Base-by-base conservation (phyloP, 2,329 filamentous ascomycete genomes). In the Exophiala xenobiotica region DNA sequence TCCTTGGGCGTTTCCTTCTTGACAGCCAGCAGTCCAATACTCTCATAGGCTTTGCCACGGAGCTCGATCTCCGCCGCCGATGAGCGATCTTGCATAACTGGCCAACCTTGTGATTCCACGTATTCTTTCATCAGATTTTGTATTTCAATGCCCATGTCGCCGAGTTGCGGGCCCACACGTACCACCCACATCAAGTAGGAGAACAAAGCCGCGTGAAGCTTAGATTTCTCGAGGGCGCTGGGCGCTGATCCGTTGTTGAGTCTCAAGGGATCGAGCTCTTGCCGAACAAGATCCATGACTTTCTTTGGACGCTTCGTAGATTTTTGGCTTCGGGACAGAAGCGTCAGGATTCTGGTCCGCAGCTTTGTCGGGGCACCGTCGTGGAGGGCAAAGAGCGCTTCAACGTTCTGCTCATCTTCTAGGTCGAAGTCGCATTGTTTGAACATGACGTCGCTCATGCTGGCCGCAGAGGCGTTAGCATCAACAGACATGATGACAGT, bases 161-260 rank as follows among this genome's bases (percentile, higher is more conserved):
- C 74, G 11, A 93, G 81, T 44, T 82, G 78, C 1, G 78, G 71
- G 6, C 86, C 88, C 61, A 90, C 83, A 24, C 86, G 82, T 7
- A 91, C 88, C 8, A 93, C 83, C 82, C 91, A 97, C 45, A 89
- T 88, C 49, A 95, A 81, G 61, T 92, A 95, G 31, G 86, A 82
- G 63, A 97, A 93, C 3, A 96, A 78, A 1, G 91, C 88, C 39
- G 83, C 85, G 59, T 90, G 82, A 7, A 96, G 78, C 66, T 93
- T 95, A 1, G 82, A 80, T 1, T 83, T 83, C 68, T 96, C 90
- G 6, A 92, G 75, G 0, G 19, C 38, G 19, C 19, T 23, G 8
- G 38, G 19, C 1, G 19, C 11, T 9, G 38, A 22, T 20, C 38
- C 38, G 14, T 40, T 6, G 19, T 12, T 9, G 19, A 40, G 11